Percentiles rank a stretch among this genome's conserved stretches.
phyloP scores from a whole-genome alignment of 176 grass and related monocot species.

The Oryza coarctata region DNA sequence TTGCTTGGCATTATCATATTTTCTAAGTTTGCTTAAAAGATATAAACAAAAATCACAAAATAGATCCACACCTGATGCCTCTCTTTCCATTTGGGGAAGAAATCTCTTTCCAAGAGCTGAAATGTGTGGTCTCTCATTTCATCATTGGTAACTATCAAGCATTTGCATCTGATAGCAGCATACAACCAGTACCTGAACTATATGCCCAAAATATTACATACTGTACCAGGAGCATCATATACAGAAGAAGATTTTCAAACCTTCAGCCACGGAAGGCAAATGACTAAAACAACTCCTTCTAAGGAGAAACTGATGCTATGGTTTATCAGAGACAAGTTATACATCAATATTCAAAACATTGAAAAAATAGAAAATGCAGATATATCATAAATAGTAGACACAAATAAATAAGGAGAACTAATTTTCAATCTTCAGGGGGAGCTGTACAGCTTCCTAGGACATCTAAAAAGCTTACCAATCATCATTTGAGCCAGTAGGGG shows the following conservation, averaged over 20 bases:
- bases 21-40: not conserved
- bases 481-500: constrained; percentile 76
- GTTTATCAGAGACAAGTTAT: constrained; percentile 5
- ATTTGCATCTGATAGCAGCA: constrained; percentile 79
- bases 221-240: constrained; percentile 25
- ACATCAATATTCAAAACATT: constrained; percentile 16
- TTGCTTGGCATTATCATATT: not conserved
- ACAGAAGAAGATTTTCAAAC: not conserved
- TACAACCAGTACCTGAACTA: constrained; percentile 81
- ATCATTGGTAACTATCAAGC: constrained; percentile 78
- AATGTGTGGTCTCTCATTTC: constrained; percentile 87
- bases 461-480: constrained; percentile 60
- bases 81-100: constrained; percentile 79
- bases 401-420: constrained; percentile 14
- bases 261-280: not conserved
- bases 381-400: not conserved
- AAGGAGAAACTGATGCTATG: not conserved
- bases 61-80: constrained; percentile 67
- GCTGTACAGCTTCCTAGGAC: constrained; percentile 11
- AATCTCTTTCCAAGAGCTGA: constrained; percentile 62
- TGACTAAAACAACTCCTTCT: not conserved
- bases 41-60: not conserved
- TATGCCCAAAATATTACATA: constrained; percentile 39
- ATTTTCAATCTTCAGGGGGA: constrained; percentile 4
- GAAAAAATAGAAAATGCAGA: not conserved